Percentiles rank a stretch among this genome's conserved stretches.
Conservation (phyloP, 2,329 filamentous ascomycete genomes). For the Metarhizium anisopliae region DNA sequence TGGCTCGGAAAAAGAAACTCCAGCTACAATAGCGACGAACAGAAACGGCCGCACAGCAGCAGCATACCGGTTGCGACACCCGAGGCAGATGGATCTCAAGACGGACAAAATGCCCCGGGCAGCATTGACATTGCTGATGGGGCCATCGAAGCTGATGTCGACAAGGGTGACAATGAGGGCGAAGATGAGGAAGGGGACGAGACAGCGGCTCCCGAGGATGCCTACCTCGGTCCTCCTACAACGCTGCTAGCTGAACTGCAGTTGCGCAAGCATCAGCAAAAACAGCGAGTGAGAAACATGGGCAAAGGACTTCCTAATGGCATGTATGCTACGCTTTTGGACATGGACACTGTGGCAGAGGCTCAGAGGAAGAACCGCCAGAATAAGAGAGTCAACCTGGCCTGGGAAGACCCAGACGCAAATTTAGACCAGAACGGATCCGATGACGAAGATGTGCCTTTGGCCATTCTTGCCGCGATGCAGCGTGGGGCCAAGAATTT, state of each 20-base stretch:
- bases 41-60: slow-evolving; percentile 13
- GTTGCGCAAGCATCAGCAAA: slow-evolving; percentile 81
- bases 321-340: slow-evolving; percentile 82
- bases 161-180: slow-evolving; percentile 26
- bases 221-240: slow-evolving; percentile 66
- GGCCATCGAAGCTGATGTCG: slow-evolving; percentile 8
- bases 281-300: slow-evolving; percentile 59
- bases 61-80: slow-evolving; percentile 12
- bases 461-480: slow-evolving; percentile 66
- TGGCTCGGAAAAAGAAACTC: slow-evolving; percentile 33
- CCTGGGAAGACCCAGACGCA: slow-evolving; percentile 69
- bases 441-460: slow-evolving; percentile 77
- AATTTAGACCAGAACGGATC: slow-evolving; percentile 35
- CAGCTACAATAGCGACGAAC: slow-evolving; percentile 20
- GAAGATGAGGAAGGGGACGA: slow-evolving; percentile 35
- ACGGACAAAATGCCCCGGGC: neutral
- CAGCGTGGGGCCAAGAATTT: slow-evolving; percentile 42
- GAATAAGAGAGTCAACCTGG: slow-evolving; percentile 70
- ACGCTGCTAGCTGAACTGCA: slow-evolving; percentile 90
- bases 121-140: slow-evolving; percentile 8
- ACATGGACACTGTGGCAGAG: slow-evolving; percentile 85
- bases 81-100: slow-evolving; percentile 10
- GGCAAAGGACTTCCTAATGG: slow-evolving; percentile 57
- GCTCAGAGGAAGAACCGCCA: slow-evolving; percentile 68
- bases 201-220: slow-evolving; percentile 36